phyloP scores from a whole-genome alignment of 192 early-diverging fungal genomes.

The Podila epigama region DNA sequence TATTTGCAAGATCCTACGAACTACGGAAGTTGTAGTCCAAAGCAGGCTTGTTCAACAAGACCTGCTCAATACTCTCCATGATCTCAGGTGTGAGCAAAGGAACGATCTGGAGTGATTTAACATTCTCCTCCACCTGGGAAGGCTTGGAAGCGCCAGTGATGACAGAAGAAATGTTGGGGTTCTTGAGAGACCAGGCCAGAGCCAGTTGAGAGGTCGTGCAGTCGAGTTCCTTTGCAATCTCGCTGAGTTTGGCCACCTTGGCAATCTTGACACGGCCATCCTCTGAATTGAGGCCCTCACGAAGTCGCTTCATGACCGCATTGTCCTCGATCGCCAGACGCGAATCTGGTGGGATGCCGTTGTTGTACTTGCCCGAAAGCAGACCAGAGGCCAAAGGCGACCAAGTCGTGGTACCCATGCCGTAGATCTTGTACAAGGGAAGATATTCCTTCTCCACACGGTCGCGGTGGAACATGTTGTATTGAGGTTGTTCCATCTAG shows the following conservation, averaged over 20 bases:
- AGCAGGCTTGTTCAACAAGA: conserved; percentile 76
- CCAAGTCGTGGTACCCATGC: conserved; percentile 79
- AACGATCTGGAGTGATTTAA: conserved; percentile 64
- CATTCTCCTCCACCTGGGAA: conserved; percentile 78
- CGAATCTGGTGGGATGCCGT: conserved; percentile 70
- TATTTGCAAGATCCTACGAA: conserved; percentile 23
- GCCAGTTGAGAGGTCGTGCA: conserved; percentile 34
- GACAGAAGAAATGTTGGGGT: conserved; percentile 63
- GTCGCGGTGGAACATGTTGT: conserved; percentile 88
- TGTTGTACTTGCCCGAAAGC: conserved; percentile 78
- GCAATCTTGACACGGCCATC: conserved; percentile 74
- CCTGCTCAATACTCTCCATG: conserved; percentile 70
- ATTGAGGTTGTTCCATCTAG: conserved; percentile 78
- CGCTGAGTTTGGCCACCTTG: conserved; percentile 58
- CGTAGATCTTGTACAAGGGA: conserved; percentile 71
- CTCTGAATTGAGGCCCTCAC: conserved; percentile 57
- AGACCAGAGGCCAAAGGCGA: conserved; percentile 61
- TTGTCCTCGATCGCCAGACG: conserved; percentile 70
- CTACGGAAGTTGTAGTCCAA: conserved; percentile 59
- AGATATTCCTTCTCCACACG: conserved; percentile 77
- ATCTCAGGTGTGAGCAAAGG: conserved; percentile 72
- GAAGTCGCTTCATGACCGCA: conserved; percentile 64
- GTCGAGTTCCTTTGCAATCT: conserved; percentile 30
- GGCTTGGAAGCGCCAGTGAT: conserved; percentile 74
- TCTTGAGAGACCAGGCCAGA: conserved; percentile 63